Percentiles rank a stretch among this genome's conserved stretches.
Conservation (phyloP, 805 yeast genomes). For the Pichia thaimueangensis region DNA sequence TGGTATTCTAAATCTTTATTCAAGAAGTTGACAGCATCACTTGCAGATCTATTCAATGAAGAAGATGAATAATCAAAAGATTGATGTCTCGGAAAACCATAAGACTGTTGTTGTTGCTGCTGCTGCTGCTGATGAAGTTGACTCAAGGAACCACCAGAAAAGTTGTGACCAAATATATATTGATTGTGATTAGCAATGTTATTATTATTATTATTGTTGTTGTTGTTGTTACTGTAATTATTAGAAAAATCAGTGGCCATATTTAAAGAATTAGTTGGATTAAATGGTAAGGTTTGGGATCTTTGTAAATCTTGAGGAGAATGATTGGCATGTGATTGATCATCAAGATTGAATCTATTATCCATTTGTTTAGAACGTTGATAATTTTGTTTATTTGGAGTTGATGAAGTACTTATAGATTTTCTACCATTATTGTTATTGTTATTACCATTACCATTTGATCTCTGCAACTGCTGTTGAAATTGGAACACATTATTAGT, state of each 20-base stretch:
- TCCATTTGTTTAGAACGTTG: conserved; percentile 7
- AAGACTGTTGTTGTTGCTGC: conserved; percentile 3
- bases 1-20: conserved; percentile 20
- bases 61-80: conserved; percentile 5
- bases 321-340: background rate
- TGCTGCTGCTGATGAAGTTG: conserved; percentile 1
- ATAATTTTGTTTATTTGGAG: conserved; percentile 1
- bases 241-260: background rate
- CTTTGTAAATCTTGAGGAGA: background rate
- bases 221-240: background rate
- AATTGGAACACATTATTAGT: conserved; percentile 22
- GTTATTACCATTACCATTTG: background rate
- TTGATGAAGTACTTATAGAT: background rate
- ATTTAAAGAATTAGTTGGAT: background rate
- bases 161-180: conserved; percentile 1
- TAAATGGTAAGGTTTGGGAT: background rate
- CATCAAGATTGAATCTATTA: background rate
- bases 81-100: conserved; percentile 2
- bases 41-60: conserved; percentile 6
- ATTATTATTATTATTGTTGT: background rate
- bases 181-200: background rate
- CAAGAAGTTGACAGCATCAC: conserved; percentile 13
- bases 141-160: conserved; percentile 1
- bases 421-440: conserved; percentile 4
- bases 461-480: conserved; percentile 20